Percentiles rank a stretch among this genome's conserved stretches.
Conservation (phyloP, 345 rosid genomes). For the Barbarea vulgaris region DNA sequence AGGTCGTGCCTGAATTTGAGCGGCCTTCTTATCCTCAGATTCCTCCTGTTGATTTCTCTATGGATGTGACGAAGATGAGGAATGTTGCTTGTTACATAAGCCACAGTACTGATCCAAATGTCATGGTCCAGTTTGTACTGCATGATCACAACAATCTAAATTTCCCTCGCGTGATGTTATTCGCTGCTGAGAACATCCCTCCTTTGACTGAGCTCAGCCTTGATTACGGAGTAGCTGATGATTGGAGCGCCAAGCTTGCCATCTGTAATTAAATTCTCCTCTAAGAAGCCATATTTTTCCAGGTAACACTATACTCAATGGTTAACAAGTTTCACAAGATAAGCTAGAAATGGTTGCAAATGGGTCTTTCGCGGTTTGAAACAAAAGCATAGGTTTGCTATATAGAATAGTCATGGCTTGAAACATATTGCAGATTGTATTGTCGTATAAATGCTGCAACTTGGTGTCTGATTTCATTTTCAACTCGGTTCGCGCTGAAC, state of each 20-base stretch:
- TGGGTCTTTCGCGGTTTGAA: background rate
- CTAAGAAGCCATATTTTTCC: background rate
- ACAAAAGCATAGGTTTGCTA: background rate
- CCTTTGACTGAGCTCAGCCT: conserved; percentile 91
- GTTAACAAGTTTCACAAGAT: background rate
- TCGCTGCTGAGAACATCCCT: conserved; percentile 84
- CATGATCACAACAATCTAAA: conserved; percentile 84
- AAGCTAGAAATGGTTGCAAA: background rate
- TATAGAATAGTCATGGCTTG: conserved; percentile 4
- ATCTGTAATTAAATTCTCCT: conserved; percentile 54
- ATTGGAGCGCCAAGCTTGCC: conserved; percentile 74
- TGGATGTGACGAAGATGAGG: conserved; percentile 96
- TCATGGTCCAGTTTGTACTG: conserved; percentile 77
- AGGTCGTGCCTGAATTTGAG: conserved; percentile 56
- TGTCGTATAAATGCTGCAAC: background rate
- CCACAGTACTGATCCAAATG: conserved; percentile 83
- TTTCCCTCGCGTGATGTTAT: conserved; percentile 95
- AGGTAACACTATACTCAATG: conserved; percentile 23
- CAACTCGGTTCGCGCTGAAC: background rate
- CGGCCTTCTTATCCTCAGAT: conserved; percentile 62
- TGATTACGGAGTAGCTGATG: conserved; percentile 90
- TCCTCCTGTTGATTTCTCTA: conserved; percentile 87
- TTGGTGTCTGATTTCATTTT: conserved; percentile 3
- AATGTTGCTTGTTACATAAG: conserved; percentile 94
- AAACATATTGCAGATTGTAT: conserved; percentile 3